Evolutionary conservation across 2,329 filamentous ascomycete genomes (phyloP), one percentile per base, ranked within the genome.

Genomic region (Aspergillus persii): DNA sequence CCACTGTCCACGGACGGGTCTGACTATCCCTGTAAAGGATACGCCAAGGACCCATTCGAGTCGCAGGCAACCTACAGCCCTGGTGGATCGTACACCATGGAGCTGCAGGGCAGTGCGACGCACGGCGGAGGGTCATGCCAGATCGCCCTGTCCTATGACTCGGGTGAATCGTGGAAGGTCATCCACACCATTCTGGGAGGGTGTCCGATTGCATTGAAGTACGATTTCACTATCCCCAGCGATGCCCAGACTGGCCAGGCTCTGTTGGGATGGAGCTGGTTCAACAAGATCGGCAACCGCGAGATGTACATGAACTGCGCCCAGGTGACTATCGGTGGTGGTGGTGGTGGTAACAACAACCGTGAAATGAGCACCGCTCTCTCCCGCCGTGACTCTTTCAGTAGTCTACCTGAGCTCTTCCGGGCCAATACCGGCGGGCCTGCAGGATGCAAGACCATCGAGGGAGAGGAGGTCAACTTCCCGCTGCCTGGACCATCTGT

Each of bases 261-360:
- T 58, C 73, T 93, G 49, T 83, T 93, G 53, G 86, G 86, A 41
- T 94, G 91, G 91, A 86, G 86, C 29, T 91, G 88, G 88, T 88
- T 90, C 78, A 92, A 92, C 80, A 79, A 86, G 64, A 76, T 89
- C 46, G 90, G 90, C 29, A 92, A 92, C 77, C 84, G 90, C 51
- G 90, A 94, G 74, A 90, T 90, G 84, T 95, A 95, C 83, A 92
- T 92, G 88, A 91, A 92, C 77, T 95, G 91, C 70, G 90, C 90
- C 7, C 81, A 84, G 54, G 83, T 93, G 66, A 85, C 83, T 62
- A 86, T 92, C 39, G 70, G 76, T 2, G 72, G 76, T 2, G 72
- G 71, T 9, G 27, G 44, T 7, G 18, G 18, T 23, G 18, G 18
- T 23, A 23, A 23, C 18, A 33, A 49, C 2, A 51, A 56, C 36